phyloP scores from a whole-genome alignment of 176 grass and related monocot genomes.

The Hyparrhenia diplandra region DNA sequence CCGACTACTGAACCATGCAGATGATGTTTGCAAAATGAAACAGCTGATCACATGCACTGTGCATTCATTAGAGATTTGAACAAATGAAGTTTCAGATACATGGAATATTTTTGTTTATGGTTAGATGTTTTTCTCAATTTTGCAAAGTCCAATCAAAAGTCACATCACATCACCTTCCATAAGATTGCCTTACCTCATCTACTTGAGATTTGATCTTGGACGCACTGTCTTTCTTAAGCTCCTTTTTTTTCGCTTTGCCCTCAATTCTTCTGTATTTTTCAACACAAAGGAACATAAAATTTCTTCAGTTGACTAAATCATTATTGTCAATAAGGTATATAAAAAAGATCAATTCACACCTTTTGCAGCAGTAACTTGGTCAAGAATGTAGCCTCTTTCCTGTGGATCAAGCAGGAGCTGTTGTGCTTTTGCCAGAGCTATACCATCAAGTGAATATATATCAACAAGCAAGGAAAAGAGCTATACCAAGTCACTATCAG shows the following conservation, averaged over 20 bases:
- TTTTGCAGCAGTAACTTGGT: constrained; percentile 89
- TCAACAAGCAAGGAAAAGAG: neutral
- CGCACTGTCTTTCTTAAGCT: constrained; percentile 91
- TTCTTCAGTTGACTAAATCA: constrained; percentile 8
- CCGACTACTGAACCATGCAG: neutral
- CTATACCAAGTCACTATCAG: neutral
- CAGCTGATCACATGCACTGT: neutral
- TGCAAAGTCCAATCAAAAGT: neutral
- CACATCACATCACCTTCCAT: constrained; percentile 15
- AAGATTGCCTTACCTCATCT: constrained; percentile 69
- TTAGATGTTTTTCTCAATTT: neutral
- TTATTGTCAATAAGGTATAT: neutral
- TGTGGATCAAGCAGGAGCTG: constrained; percentile 84
- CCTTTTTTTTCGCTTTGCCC: constrained; percentile 88
- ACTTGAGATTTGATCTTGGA: constrained; percentile 91
- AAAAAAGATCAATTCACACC: constrained; percentile 30
- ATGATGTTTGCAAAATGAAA: neutral
- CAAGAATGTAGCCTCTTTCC: constrained; percentile 90
- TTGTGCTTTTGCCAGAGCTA: constrained; percentile 91
- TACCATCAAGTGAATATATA: constrained; percentile 9
- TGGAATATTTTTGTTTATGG: constrained; percentile 1
- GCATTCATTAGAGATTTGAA: constrained; percentile 7
- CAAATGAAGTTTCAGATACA: neutral
- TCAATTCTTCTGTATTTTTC: constrained; percentile 69
- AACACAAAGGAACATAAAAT: constrained; percentile 16